Evolutionary conservation across 495 filamentous ascomycete species (phyloP), one percentile per base, ranked within the genome.

Genomic region (Rhizodiscina lignyota): DNA sequence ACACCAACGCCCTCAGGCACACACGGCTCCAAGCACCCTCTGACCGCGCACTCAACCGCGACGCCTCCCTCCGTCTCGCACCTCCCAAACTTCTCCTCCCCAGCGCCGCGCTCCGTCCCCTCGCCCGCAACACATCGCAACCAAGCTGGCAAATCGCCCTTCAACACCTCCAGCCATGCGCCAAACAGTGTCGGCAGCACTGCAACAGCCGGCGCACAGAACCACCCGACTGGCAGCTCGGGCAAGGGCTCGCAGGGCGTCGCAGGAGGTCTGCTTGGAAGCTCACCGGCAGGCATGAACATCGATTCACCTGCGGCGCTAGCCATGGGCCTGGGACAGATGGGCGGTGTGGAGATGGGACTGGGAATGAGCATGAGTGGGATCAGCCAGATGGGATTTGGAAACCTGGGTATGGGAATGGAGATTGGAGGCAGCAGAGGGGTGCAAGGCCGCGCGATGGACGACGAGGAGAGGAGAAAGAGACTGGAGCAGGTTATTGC

Each of bases 381-480:
- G 22, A 32, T 59, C 30, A 41, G 39, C 18, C 34, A 45, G 32
- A 36, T 26, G 12, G 42, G 42, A 6, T n/a, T n/a, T n/a, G n/a
- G n/a, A n/a, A n/a, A n/a, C n/a, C 27, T 52, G 11, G 50, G 48
- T 1, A 52, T 46, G 47, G 45, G 39, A 19, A 38, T 39, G 21
- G 37, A 45, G 13, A 44, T 56, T 40, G 36, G 42, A 31, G 10
- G 34, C 12, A 34, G 47, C 28, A 23, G 38, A 16, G n/a, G 37
- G 30, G n/a, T n/a, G n/a, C 1, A 16, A 22, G 21, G 4, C 22
- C 24, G 38, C 33, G 31, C 45, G 40, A 35, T 36, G 3, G 66
- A 68, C 34, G 72, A 77, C 27, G 73, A 77, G 23, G 72, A 77
- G 42, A 51, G 62, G 33, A 52, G 62, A 26, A 66, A 63, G 48